Percentiles rank a stretch among this genome's conserved stretches.
Conservation (phyloP, 2,329 filamentous ascomycete species). For the Fusarium sp. region DNA sequence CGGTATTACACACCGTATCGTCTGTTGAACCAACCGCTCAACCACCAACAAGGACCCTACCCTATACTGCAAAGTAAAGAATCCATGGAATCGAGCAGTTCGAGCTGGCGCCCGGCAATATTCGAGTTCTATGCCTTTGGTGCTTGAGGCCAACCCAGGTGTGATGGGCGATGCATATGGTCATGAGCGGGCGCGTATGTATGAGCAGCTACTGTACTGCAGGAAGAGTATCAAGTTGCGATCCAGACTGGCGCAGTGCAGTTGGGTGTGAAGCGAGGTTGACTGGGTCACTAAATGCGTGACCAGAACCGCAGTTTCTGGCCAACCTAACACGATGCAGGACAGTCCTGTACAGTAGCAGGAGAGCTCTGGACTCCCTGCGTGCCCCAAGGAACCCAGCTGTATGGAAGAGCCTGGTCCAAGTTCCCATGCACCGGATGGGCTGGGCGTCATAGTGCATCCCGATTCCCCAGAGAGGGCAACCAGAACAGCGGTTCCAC, state of each 20-base stretch:
- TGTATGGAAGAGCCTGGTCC: neutral
- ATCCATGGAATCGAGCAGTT: neutral
- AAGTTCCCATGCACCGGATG: neutral
- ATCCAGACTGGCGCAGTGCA: neutral
- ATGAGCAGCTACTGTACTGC: neutral
- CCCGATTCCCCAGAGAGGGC: neutral
- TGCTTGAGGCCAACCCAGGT: neutral
- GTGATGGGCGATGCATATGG: neutral
- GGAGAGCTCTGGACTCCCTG: neutral
- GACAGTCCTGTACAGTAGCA: neutral
- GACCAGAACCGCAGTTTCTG: neutral
- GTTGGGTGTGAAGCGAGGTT: neutral
- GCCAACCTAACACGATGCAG: neutral
- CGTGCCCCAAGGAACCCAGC: neutral
- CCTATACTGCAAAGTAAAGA: neutral
- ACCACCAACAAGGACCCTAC: neutral
- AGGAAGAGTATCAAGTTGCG: neutral
- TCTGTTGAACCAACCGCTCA: neutral
- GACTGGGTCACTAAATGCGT: neutral
- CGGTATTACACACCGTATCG: neutral
- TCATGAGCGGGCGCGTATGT: neutral
- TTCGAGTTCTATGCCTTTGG: neutral
- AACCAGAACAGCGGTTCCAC: conserved; percentile 3
- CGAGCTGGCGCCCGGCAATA: neutral
- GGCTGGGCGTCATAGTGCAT: conserved; percentile 5